Percentiles rank a stretch among this genome's conserved stretches.
phyloP scores from a whole-genome alignment of 2,329 filamentous ascomycete species.

The Diplocarpon rosae region DNA sequence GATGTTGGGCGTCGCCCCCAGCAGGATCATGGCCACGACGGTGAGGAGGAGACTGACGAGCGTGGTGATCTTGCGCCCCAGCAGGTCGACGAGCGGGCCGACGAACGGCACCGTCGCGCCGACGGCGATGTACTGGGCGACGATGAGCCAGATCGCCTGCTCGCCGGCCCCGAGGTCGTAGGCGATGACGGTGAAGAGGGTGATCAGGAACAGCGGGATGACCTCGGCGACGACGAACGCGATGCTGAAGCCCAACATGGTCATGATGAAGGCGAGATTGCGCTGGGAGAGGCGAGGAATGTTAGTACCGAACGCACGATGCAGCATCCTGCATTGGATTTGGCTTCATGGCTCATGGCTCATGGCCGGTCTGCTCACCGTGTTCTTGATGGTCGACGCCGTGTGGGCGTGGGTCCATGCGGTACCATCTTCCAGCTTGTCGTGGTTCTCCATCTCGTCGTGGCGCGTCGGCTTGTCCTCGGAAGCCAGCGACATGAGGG shows the following conservation, averaged over 20 bases:
- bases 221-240: constrained; percentile 9
- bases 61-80: constrained; percentile 50
- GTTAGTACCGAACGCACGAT: no score
- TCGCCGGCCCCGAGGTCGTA: constrained; percentile 5
- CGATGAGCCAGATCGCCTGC: constrained; percentile 25
- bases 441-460: no score
- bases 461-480: no score
- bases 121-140: constrained; percentile 42
- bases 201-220: constrained; percentile 12
- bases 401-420: background rate
- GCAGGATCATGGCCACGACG: constrained; percentile 48
- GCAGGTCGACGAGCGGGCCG: constrained; percentile 51
- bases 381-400: background rate
- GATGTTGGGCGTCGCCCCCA: constrained; percentile 46
- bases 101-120: constrained; percentile 53
- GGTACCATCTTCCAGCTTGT: background rate
- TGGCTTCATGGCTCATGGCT: no score
- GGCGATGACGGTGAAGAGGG: constrained; percentile 11
- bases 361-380: background rate
- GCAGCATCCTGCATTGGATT: no score
- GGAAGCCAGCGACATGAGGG: no score
- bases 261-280: constrained; percentile 9
- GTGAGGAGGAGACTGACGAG: constrained; percentile 42
- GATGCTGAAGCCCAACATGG: constrained; percentile 11
- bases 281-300: constrained; percentile 30